A percentile compares a stretch with the other conserved stretches of the same genome.
Evolutionary conservation across 2,329 filamentous ascomycete species (phyloP).

Genomic region (Hypoxylon sp.): DNA sequence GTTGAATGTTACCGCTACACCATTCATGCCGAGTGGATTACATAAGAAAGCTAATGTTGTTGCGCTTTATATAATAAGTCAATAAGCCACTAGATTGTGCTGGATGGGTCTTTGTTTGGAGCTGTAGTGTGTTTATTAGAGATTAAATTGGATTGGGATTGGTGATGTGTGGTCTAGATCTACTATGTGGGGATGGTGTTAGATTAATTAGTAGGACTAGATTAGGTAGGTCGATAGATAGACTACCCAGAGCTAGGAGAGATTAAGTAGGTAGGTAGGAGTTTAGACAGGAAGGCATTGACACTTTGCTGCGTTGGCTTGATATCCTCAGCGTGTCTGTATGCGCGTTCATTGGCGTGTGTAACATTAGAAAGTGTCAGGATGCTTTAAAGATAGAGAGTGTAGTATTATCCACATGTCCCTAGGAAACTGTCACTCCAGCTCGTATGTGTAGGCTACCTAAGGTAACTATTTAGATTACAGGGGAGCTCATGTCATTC

Average conservation of each 20-base stretch:
- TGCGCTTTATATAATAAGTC: background rate
- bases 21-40: slow-evolving; percentile 34
- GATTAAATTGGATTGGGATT: background rate
- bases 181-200: background rate
- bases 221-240: too few relatives aligned
- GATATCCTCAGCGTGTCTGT: background rate
- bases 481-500: too few relatives aligned
- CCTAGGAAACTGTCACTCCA: background rate
- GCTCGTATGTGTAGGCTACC: background rate
- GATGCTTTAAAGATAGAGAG: too few relatives aligned
- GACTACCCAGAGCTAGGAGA: too few relatives aligned
- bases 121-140: background rate
- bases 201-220: background rate
- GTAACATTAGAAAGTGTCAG: too few relatives aligned
- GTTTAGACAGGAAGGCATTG: background rate
- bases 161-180: background rate
- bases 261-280: too few relatives aligned
- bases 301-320: background rate
- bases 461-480: background rate
- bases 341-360: background rate
- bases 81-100: background rate
- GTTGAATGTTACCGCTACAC: slow-evolving; percentile 44
- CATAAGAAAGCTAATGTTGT: background rate
- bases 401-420: background rate
- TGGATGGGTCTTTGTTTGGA: background rate